Evolutionary conservation across 768 basidiomycete species (phyloP).

Genomic region (Pleurotus salmoneostramineus): DNA sequence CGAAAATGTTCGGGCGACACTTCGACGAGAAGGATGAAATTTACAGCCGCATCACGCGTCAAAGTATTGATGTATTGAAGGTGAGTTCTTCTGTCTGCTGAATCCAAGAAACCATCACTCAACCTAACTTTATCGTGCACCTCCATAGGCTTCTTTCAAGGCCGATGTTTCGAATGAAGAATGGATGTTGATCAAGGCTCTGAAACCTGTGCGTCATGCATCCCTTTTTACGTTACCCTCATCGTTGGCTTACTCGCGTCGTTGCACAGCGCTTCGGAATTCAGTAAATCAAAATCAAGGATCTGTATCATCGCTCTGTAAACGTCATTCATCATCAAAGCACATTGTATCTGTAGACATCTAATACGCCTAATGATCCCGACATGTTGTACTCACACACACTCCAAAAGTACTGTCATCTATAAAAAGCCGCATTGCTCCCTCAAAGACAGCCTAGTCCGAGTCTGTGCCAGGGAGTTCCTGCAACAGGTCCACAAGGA

Average conservation of each 20-base stretch:
- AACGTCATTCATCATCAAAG: background rate
- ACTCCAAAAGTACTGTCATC: background rate
- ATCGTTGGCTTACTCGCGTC: no score
- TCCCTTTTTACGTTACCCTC: background rate
- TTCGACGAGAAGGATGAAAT: slow-evolving; percentile 96
- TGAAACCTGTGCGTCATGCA: slow-evolving; percentile 66
- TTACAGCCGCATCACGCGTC: slow-evolving; percentile 84
- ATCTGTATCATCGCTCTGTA: no score
- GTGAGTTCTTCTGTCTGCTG: slow-evolving; percentile 27
- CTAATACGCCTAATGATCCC: background rate
- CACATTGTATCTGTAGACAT: slow-evolving; percentile 5
- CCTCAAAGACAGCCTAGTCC: background rate
- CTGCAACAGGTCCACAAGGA: no score
- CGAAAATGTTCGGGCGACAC: slow-evolving; percentile 94
- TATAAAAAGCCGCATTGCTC: background rate
- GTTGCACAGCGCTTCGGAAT: slow-evolving; percentile 3
- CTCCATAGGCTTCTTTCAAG: slow-evolving; percentile 72
- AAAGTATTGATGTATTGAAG: slow-evolving; percentile 96
- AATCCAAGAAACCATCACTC: background rate
- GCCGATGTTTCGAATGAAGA: slow-evolving; percentile 87
- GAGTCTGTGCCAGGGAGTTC: no score
- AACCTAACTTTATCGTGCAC: slow-evolving; percentile 1
- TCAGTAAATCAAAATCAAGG: background rate
- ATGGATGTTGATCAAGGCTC: slow-evolving; percentile 86
- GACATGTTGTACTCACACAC: background rate